These are phyloP conservation scores for Agastache rugosa DNA, from an alignment of 257 asterid genomes.

Conservation along the genomic window DNA sequence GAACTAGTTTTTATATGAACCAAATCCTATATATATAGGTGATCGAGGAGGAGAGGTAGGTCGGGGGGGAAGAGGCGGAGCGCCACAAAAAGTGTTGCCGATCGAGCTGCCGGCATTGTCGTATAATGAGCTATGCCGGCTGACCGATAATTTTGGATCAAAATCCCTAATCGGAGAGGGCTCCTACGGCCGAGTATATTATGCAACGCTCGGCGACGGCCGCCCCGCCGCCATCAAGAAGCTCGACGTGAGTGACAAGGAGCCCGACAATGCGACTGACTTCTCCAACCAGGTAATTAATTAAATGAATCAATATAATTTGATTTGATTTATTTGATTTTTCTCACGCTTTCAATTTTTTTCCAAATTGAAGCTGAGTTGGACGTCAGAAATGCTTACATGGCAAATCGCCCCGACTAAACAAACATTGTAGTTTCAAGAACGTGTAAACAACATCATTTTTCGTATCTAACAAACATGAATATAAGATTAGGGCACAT, in stretches of 20 bases:
- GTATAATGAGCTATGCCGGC: slow-evolving; percentile 57
- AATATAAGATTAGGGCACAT: too few species aligned
- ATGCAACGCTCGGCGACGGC: slow-evolving; percentile 62
- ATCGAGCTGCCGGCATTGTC: slow-evolving; percentile 76
- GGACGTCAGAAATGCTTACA: too few species aligned
- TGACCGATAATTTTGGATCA: slow-evolving; percentile 66
- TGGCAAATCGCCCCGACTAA: too few species aligned
- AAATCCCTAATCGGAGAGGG: slow-evolving; percentile 80
- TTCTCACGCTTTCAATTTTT: too few species aligned
- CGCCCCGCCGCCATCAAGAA: slow-evolving; percentile 68
- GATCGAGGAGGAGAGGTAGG: slow-evolving; percentile 83
- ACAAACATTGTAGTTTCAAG: too few species aligned
- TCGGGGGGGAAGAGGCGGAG: slow-evolving; percentile 75
- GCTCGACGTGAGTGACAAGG: slow-evolving; percentile 65
- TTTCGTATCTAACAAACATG: too few species aligned
- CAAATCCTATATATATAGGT: slow-evolving; percentile 37
- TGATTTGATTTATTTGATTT: too few species aligned
- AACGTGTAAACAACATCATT: too few species aligned
- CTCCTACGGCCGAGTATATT: slow-evolving; percentile 75
- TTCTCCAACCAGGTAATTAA: slow-evolving; percentile 74
- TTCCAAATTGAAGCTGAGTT: too few species aligned
- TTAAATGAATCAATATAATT: too few species aligned
- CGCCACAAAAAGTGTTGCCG: slow-evolving; percentile 66
- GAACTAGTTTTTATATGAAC: too few species aligned
- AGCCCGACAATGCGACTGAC: slow-evolving; percentile 64